Conservation (phyloP, 257 asterid species). For the Verbena officinalis region DNA sequence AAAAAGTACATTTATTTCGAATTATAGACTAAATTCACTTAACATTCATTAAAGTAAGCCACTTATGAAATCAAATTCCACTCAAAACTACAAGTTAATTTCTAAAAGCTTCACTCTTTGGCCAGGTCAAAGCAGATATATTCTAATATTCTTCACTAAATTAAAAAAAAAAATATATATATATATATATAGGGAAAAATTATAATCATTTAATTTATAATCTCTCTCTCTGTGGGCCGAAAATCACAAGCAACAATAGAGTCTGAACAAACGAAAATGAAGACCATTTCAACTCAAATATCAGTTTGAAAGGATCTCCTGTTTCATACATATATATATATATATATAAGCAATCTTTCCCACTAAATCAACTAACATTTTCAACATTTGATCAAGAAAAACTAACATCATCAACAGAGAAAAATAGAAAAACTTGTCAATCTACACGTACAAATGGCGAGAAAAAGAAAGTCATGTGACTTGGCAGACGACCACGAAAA, state of each 20-base stretch:
- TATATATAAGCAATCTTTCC: slow-evolving; percentile 24
- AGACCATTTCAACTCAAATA: slow-evolving; percentile 40
- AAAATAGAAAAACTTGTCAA: neutral
- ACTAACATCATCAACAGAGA: slow-evolving; percentile 13
- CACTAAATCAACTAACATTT: neutral
- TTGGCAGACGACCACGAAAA: slow-evolving; percentile 29
- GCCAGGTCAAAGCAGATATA: slow-evolving; percentile 28
- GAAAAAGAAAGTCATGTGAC: slow-evolving; percentile 61
- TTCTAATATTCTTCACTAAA: neutral
- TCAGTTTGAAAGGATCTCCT: slow-evolving; percentile 15
- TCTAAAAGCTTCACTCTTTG: slow-evolving; percentile 7
- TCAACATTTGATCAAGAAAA: too few species aligned
- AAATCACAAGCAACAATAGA: slow-evolving; percentile 25
- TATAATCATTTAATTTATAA: neutral
- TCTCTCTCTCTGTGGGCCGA: neutral
- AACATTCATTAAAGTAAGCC: too few species aligned
- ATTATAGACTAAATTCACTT: too few species aligned
- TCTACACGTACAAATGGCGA: slow-evolving; percentile 63
- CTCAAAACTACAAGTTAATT: too few species aligned
- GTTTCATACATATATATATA: slow-evolving; percentile 29
- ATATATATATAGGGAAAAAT: neutral
- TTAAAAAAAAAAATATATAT: too few species aligned
- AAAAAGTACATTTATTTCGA: too few species aligned
- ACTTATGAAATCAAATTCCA: too few species aligned
- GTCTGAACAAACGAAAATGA: slow-evolving; percentile 22